These are phyloP conservation scores for Phoma sp. DNA, from an alignment of 2,329 filamentous ascomycete species.

Conservation along the genomic window DNA sequence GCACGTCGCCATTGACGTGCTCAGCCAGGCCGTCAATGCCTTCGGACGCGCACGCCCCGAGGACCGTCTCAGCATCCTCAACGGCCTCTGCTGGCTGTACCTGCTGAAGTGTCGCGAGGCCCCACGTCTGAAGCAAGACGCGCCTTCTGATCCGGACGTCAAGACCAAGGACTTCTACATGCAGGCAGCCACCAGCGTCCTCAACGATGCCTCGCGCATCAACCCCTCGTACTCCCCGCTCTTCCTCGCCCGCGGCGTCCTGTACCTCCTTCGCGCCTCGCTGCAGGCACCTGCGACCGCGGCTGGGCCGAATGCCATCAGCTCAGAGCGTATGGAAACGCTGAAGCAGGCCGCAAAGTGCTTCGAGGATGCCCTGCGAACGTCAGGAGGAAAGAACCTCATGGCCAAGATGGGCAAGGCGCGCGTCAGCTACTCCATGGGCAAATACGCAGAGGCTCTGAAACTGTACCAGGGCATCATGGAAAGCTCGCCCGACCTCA, in stretches of 20 bases:
- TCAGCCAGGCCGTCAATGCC: conserved; percentile 75
- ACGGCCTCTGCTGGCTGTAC: conserved; percentile 89
- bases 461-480: conserved; percentile 87
- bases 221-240: conserved; percentile 92
- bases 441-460: conserved; percentile 83
- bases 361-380: conserved; percentile 90
- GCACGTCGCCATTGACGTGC: conserved; percentile 77
- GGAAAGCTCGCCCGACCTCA: conserved; percentile 81
- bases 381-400: conserved; percentile 86
- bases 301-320: conserved; percentile 68
- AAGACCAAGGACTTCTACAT: conserved; percentile 95
- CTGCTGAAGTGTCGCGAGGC: conserved; percentile 88
- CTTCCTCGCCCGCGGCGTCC: conserved; percentile 87
- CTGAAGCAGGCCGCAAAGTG: conserved; percentile 86
- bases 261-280: conserved; percentile 86
- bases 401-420: conserved; percentile 91
- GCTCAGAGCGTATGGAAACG: conserved; percentile 75
- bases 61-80: conserved; percentile 84
- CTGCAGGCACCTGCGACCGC: conserved; percentile 76
- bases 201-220: conserved; percentile 95
- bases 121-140: conserved; percentile 66
- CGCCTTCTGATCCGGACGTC: conserved; percentile 58
- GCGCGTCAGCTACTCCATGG: conserved; percentile 83
- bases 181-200: conserved; percentile 83
- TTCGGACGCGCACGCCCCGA: conserved; percentile 73